Percentiles rank a stretch among this genome's conserved stretches.
These are phyloP conservation scores for Diaporthe nobilis DNA, from an alignment of 2,329 filamentous ascomycete species.

Conservation along the genomic window DNA sequence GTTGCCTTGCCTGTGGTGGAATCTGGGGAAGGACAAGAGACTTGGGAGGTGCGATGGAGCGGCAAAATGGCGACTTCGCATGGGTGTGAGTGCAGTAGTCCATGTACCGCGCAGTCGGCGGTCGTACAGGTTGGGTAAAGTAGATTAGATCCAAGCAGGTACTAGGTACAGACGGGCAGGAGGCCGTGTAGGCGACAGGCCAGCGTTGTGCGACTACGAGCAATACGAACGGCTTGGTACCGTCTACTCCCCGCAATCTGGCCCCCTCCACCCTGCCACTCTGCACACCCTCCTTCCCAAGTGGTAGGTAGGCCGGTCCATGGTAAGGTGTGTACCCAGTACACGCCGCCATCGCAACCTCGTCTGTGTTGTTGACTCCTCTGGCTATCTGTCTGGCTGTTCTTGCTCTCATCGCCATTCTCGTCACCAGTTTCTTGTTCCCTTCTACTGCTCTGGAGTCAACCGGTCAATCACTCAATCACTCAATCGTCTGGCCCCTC, in stretches of 20 bases:
- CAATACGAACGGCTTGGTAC: background rate
- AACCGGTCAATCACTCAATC: background rate
- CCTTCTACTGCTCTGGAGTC: background rate
- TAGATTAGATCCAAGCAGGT: slow-evolving; percentile 7
- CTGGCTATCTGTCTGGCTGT: background rate
- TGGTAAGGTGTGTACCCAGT: background rate
- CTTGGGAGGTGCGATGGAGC: slow-evolving; percentile 40
- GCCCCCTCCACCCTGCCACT: background rate
- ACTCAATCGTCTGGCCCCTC: background rate
- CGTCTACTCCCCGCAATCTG: slow-evolving; percentile 9
- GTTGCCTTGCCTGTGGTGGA: background rate
- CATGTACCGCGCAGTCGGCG: background rate
- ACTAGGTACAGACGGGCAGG: background rate
- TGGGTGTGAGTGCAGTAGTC: slow-evolving; percentile 13
- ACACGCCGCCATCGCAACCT: background rate
- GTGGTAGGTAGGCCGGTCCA: background rate
- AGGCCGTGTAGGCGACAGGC: background rate
- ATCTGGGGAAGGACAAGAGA: slow-evolving; percentile 23
- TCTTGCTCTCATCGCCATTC: background rate
- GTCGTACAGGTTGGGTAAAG: slow-evolving; percentile 18
- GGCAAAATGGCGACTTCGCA: slow-evolving; percentile 42
- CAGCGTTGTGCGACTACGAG: background rate
- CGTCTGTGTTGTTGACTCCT: background rate
- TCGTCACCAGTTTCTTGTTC: background rate
- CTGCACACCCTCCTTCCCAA: slow-evolving; percentile 2